These are phyloP conservation scores for Picea sitchensis DNA, from an alignment of 75 land plant genomes.

Conservation along the genomic window DNA sequence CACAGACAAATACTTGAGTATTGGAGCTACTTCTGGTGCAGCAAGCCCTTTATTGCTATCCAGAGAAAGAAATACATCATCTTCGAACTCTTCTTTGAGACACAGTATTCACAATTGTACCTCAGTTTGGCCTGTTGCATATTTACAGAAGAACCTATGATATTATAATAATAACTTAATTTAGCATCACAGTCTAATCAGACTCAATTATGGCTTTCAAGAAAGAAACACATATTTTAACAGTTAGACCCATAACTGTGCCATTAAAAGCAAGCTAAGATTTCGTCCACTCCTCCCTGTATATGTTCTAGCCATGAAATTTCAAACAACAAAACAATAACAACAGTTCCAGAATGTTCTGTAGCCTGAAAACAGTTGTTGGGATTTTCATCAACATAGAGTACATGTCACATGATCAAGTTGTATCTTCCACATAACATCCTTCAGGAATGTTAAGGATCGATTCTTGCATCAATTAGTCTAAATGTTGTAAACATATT, in stretches of 20 bases:
- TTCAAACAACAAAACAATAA: background rate
- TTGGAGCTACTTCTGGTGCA: conserved; percentile 1
- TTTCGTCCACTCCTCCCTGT: background rate
- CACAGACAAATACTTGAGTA: background rate
- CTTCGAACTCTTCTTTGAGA: background rate
- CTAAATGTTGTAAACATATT: no score
- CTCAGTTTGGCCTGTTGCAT: background rate
- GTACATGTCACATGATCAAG: background rate
- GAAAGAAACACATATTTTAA: no score
- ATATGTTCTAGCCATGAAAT: background rate
- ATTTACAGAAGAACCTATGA: background rate
- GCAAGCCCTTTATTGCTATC: background rate
- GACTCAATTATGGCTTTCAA: no score
- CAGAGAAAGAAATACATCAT: background rate
- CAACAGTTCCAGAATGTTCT: background rate
- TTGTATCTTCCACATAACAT: background rate
- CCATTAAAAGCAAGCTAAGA: background rate
- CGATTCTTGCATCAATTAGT: no score
- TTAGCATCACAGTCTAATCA: no score
- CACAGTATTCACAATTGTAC: conserved; percentile 4
- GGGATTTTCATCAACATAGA: background rate
- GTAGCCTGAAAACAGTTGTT: background rate
- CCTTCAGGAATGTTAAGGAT: no score
- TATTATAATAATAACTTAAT: background rate
- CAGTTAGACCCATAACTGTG: no score